These are phyloP conservation scores for Prunus armeniaca DNA, from an alignment of 306 rosid genomes.

Conservation along the genomic window DNA sequence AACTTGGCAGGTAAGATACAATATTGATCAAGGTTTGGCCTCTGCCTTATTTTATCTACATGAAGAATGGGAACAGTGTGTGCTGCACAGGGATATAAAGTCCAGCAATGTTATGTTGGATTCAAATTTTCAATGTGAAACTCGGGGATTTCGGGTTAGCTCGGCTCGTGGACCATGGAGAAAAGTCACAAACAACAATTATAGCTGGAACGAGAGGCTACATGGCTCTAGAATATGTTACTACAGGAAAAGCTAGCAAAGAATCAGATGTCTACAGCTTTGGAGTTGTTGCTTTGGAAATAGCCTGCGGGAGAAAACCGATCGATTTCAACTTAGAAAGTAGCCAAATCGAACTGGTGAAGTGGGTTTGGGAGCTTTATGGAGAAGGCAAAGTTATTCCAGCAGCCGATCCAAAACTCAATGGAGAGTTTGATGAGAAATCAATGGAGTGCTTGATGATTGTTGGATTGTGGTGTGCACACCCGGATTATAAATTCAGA, in stretches of 20 bases:
- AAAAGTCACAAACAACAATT: too few species aligned
- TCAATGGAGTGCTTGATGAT: neutral
- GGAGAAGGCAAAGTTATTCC: neutral
- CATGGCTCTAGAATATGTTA: neutral
- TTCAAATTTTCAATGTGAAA: neutral
- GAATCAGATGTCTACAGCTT: constrained; percentile 1
- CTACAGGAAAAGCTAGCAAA: neutral
- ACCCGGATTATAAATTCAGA: neutral
- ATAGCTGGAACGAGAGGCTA: too few species aligned
- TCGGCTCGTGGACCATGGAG: too few species aligned
- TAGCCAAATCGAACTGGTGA: neutral
- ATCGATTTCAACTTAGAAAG: neutral
- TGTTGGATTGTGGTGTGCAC: neutral
- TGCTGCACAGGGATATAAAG: constrained; percentile 1
- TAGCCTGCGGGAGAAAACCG: neutral
- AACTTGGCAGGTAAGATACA: constrained; percentile 1
- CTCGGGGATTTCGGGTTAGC: too few species aligned
- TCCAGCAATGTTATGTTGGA: constrained; percentile 7
- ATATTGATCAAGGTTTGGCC: neutral
- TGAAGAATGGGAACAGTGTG: constrained; percentile 7
- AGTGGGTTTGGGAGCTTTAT: constrained; percentile 9
- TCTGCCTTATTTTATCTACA: neutral
- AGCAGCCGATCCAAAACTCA: neutral
- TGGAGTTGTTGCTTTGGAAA: neutral
- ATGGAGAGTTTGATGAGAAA: too few species aligned